Conservation (phyloP, 2,329 filamentous ascomycete species). For the Trichoderma sp. region DNA sequence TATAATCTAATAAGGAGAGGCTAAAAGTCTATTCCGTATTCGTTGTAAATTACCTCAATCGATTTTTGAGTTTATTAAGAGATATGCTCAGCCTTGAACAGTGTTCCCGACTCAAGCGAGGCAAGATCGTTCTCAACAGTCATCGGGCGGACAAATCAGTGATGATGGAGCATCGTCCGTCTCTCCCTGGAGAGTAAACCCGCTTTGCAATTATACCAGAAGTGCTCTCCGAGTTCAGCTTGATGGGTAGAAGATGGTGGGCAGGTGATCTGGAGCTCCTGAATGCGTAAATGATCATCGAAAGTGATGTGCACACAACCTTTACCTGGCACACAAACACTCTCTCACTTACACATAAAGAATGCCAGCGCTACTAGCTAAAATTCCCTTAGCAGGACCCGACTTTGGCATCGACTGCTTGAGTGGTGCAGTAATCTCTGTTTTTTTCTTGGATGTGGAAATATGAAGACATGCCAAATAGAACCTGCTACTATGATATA, state of each 20-base stretch:
- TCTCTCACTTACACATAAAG: too few relatives aligned
- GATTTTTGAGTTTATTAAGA: neutral
- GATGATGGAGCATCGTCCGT: neutral
- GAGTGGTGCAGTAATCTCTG: too few relatives aligned
- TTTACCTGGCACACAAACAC: too few relatives aligned
- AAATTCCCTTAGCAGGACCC: too few relatives aligned
- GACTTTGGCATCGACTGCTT: too few relatives aligned
- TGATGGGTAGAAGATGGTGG: neutral
- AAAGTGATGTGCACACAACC: neutral
- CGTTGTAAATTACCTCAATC: accelerated
- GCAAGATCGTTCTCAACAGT: neutral
- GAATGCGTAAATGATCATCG: neutral
- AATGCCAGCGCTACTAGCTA: too few relatives aligned
- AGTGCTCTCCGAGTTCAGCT: neutral
- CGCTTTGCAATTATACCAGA: accelerated
- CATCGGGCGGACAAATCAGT: neutral
- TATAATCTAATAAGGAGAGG: neutral
- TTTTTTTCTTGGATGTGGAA: too few relatives aligned
- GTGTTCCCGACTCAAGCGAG: neutral
- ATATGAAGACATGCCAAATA: too few relatives aligned
- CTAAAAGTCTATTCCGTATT: neutral
- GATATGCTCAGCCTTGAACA: neutral
- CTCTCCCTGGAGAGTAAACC: accelerated
- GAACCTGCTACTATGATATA: too few relatives aligned
- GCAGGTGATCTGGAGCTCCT: neutral